Conservation (phyloP, 2,329 filamentous ascomycete species). For the Cytospora piceae region DNA sequence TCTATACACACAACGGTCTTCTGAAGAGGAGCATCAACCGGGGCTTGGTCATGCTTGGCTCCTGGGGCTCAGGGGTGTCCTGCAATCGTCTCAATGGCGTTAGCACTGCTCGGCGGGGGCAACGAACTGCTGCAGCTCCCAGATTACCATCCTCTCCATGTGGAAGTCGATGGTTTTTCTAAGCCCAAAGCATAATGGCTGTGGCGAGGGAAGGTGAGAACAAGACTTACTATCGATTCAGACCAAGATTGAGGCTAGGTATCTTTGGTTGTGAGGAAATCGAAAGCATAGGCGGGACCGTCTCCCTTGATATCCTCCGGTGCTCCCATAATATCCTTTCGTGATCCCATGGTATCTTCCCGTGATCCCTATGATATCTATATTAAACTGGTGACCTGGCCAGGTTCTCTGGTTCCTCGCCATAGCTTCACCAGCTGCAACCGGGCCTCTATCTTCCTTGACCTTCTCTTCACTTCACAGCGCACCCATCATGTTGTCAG, state of each 20-base stretch:
- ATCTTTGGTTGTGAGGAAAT: background rate
- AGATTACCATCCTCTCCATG: background rate
- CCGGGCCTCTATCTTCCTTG: background rate
- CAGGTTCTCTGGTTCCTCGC: background rate
- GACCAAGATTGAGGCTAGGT: conserved; percentile 3
- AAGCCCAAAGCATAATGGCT: background rate
- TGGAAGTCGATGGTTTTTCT: background rate
- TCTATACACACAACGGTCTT: background rate
- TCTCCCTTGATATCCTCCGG: too few relatives aligned
- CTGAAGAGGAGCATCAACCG: background rate
- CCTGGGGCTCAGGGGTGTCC: background rate
- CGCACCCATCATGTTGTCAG: background rate
- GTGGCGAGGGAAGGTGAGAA: background rate
- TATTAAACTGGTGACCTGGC: background rate
- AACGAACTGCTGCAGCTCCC: background rate
- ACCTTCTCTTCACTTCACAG: background rate
- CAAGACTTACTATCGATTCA: background rate
- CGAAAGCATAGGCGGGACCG: background rate
- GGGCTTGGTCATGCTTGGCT: background rate
- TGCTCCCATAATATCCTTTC: background rate
- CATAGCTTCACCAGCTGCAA: too few relatives aligned
- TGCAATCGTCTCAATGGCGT: background rate
- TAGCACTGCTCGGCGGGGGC: background rate
- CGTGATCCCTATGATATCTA: background rate
- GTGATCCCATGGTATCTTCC: too few relatives aligned